phyloP scores from a whole-genome alignment of 352 stramenopile species.

The Phytophthora litchii region DNA sequence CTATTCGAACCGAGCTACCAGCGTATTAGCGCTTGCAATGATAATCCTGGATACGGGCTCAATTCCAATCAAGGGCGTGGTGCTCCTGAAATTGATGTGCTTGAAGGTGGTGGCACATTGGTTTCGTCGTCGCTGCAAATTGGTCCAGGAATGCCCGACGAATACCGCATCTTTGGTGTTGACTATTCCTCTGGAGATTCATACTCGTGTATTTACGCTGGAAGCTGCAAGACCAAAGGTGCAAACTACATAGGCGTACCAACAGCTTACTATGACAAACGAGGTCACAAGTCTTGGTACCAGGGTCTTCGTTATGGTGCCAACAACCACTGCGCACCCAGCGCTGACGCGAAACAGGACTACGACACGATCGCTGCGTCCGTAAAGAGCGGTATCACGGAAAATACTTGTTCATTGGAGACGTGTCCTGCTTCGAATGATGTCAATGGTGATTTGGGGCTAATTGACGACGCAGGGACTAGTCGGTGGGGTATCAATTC shows the following conservation, averaged over 20 bases:
- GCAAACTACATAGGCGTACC: slow-evolving; percentile 45
- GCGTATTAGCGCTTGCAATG: slow-evolving; percentile 82
- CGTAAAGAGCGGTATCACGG: slow-evolving; percentile 25
- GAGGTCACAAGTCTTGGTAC: slow-evolving; percentile 63
- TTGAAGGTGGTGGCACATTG: slow-evolving; percentile 83
- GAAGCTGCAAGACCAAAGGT: slow-evolving; percentile 47
- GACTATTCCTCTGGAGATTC: slow-evolving; percentile 29
- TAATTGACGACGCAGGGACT: slow-evolving; percentile 23
- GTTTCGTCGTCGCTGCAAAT: slow-evolving; percentile 93
- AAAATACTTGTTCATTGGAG: slow-evolving; percentile 32
- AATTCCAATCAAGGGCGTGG: slow-evolving; percentile 83
- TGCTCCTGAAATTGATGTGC: slow-evolving; percentile 94
- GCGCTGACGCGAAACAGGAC: slow-evolving; percentile 19
- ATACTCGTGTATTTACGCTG: slow-evolving; percentile 46
- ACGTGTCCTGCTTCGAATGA: slow-evolving; percentile 44
- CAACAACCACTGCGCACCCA: slow-evolving; percentile 47
- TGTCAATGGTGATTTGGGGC: slow-evolving; percentile 32
- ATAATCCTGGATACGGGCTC: slow-evolving; percentile 89
- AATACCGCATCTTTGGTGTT: slow-evolving; percentile 57
- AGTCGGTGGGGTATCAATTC: slow-evolving; percentile 66
- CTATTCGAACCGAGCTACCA: slow-evolving; percentile 48
- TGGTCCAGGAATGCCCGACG: slow-evolving; percentile 60
- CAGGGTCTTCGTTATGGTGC: slow-evolving; percentile 56
- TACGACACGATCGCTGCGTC: slow-evolving; percentile 24
- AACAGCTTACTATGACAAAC: slow-evolving; percentile 39